Conservation (phyloP, 306 rosid genomes). For the Castanea mollissima region DNA sequence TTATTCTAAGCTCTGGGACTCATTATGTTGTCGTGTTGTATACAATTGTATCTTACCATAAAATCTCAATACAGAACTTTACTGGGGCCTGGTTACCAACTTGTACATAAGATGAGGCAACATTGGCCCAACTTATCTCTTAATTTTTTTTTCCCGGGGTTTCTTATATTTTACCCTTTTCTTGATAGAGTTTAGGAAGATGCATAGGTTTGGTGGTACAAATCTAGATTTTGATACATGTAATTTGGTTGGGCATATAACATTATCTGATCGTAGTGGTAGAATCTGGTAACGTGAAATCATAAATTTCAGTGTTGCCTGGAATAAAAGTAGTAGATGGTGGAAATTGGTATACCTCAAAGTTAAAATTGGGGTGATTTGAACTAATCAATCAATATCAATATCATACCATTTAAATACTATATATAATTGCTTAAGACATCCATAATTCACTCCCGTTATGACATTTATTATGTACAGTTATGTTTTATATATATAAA, state of each 20-base stretch:
- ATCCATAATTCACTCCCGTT: too few species aligned
- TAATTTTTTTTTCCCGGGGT: background rate
- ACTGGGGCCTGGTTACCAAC: constrained; percentile 9
- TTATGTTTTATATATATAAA: too few species aligned
- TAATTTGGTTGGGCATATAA: background rate
- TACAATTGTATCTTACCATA: constrained; percentile 6
- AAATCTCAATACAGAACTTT: background rate
- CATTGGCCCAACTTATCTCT: background rate
- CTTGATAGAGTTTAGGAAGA: background rate
- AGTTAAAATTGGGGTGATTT: background rate
- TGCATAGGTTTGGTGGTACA: background rate
- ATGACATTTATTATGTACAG: too few species aligned
- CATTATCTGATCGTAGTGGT: background rate
- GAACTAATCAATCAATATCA: background rate
- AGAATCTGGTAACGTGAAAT: background rate
- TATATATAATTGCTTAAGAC: too few species aligned
- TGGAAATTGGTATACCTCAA: background rate
- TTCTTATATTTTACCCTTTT: background rate
- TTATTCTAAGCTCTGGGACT: constrained; percentile 10
- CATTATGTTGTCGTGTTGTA: constrained; percentile 13
- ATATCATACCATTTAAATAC: too few species aligned
- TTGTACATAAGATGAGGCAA: constrained; percentile 36
- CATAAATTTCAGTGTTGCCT: background rate
- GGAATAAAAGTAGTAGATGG: background rate
- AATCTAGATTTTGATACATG: background rate